Evolutionary conservation across 768 basidiomycete species (phyloP).

Genomic region (Tricholoma bakamatsutake): DNA sequence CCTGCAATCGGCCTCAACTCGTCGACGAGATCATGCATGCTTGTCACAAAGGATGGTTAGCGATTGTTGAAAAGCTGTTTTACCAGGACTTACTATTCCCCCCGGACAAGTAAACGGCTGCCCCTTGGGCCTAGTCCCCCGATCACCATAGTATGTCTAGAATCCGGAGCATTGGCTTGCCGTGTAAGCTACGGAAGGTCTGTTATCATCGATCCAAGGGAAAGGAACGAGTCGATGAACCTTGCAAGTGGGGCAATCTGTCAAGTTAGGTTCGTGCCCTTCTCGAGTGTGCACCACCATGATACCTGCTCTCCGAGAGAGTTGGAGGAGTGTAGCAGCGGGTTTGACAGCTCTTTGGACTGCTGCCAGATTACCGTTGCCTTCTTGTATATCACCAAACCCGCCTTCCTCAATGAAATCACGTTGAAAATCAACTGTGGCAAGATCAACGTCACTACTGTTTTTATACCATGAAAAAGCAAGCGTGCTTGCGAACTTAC

Average conservation of each 20-base stretch:
- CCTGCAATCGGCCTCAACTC: not conserved
- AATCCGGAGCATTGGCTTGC: not conserved
- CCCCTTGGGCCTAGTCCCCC: not conserved
- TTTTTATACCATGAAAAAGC: not conserved
- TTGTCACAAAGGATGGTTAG: not conserved
- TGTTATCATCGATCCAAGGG: not conserved
- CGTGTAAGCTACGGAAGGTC: not conserved
- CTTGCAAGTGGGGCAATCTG: not conserved
- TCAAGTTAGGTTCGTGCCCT: not conserved
- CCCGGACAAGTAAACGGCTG: not conserved
- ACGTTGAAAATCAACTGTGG: not conserved
- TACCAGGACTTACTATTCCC: not conserved
- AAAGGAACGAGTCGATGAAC: not conserved
- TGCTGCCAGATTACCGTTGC: not conserved
- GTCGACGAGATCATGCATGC: not conserved
- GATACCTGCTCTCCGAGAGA: not conserved
- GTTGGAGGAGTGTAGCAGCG: not conserved
- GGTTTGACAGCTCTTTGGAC: not conserved
- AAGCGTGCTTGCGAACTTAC: not conserved
- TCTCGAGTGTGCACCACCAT: not conserved
- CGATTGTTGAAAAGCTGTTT: not conserved
- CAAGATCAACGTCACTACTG: not conserved
- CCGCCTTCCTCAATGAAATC: conserved; percentile 1
- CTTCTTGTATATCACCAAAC: not conserved
- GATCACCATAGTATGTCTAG: not conserved